A percentile compares a stretch with the other conserved stretches of the same genome.
phyloP scores from a whole-genome alignment of 108 stramenopile genomes.

The Cyclotella baltica region DNA sequence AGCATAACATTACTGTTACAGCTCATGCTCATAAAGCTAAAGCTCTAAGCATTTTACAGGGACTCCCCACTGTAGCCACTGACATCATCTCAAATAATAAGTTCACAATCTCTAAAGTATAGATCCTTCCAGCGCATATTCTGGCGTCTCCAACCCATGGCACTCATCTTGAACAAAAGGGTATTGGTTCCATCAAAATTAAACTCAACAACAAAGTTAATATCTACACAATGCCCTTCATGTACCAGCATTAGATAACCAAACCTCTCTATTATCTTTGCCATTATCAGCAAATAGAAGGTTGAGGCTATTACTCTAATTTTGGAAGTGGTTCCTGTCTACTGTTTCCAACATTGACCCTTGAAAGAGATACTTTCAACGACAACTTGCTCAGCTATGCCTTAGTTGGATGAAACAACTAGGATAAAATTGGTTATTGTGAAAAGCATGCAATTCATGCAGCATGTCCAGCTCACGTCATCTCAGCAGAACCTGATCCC shows the following conservation, averaged over 20 bases:
- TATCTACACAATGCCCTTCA: constrained; percentile 22
- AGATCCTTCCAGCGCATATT: background rate
- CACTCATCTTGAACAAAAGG: background rate
- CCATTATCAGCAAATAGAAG: background rate
- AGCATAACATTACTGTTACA: background rate
- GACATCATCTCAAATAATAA: background rate
- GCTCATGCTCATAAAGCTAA: background rate
- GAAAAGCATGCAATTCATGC: background rate
- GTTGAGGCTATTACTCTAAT: constrained; percentile 21
- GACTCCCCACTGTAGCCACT: background rate
- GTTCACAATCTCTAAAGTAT: background rate
- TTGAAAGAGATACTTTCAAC: background rate
- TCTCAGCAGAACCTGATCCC: constrained; percentile 8
- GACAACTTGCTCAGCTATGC: constrained; percentile 15
- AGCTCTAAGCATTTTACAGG: background rate
- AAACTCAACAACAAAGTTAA: constrained; percentile 19
- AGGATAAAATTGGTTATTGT: background rate
- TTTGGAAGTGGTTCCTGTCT: constrained; percentile 3
- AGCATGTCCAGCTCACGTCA: background rate
- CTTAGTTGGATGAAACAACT: background rate
- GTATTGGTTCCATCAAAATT: constrained; percentile 9
- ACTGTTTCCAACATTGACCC: constrained; percentile 9
- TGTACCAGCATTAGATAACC: constrained; percentile 19
- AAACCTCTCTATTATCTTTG: constrained; percentile 19
- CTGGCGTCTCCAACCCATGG: constrained; percentile 21